Conservation (phyloP, 441 rosid species). For the Pelargonium australe region DNA sequence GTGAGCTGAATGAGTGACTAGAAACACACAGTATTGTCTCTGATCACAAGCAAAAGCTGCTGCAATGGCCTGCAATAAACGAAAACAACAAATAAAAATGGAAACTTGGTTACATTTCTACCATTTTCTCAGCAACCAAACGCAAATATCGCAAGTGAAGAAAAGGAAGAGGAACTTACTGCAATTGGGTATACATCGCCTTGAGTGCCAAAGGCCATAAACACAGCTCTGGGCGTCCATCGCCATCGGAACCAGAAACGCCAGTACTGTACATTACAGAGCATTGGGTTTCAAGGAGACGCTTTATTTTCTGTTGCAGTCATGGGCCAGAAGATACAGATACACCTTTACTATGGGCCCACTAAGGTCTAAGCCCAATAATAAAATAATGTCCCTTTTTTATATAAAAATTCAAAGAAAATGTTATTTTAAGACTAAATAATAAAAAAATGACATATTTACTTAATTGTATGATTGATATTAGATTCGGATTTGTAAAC, state of each 20-base stretch:
- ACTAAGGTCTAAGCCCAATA: background rate
- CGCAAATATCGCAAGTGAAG: background rate
- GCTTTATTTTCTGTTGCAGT: background rate
- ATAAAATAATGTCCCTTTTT: no score
- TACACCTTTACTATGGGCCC: background rate
- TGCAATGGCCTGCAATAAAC: constrained; percentile 55
- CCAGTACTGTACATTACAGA: no score
- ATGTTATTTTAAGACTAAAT: no score
- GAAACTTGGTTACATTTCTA: background rate
- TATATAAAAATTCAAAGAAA: no score
- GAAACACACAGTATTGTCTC: constrained; percentile 43
- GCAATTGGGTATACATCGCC: constrained; percentile 82
- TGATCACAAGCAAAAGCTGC: constrained; percentile 65
- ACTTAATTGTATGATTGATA: no score
- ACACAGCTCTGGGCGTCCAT: constrained; percentile 40
- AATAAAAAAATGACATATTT: no score
- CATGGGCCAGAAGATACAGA: background rate
- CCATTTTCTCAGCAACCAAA: constrained; percentile 10
- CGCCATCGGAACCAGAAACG: constrained; percentile 13
- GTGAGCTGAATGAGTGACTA: constrained; percentile 70
- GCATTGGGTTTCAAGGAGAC: constrained; percentile 4
- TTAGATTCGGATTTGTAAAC: no score
- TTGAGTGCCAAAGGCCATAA: constrained; percentile 91
- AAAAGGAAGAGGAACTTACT: constrained; percentile 27
- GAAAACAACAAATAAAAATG: background rate